Conservation (phyloP, 148 eudicot species). For the Pharnaceum exiguum region DNA sequence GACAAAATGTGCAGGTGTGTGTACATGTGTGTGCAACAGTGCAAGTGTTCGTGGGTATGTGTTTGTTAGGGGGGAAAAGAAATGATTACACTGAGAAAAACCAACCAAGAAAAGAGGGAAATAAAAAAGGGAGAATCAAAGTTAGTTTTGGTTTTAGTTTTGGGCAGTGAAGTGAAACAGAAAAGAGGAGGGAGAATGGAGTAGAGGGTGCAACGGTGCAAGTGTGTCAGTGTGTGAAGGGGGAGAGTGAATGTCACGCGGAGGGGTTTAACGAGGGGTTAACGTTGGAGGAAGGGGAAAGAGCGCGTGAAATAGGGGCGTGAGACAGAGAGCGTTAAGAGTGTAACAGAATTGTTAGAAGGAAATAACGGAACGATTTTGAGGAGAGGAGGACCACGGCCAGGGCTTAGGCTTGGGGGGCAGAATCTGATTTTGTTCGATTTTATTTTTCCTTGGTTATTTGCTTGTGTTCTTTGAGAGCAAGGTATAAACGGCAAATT, state of each 20-base stretch:
- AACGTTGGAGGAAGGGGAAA: too few species aligned
- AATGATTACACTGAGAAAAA: neutral
- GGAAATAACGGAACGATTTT: constrained; percentile 3
- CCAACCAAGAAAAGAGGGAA: neutral
- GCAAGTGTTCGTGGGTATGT: constrained; percentile 8
- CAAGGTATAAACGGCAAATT: too few species aligned
- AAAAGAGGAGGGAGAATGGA: neutral
- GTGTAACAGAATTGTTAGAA: constrained; percentile 5
- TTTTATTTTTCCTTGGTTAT: neutral
- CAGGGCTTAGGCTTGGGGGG: neutral
- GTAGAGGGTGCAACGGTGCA: too few species aligned
- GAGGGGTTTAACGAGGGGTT: constrained; percentile 15
- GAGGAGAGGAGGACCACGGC: neutral
- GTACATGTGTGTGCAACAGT: neutral
- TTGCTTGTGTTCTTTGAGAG: neutral
- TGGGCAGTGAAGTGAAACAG: neutral
- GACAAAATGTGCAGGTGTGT: neutral
- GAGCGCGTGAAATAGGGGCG: neutral
- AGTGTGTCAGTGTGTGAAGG: too few species aligned
- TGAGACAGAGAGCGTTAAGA: neutral
- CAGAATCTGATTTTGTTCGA: neutral
- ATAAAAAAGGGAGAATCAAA: neutral
- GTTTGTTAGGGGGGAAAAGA: neutral
- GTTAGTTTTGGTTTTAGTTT: neutral
- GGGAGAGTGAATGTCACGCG: neutral